Conservation (phyloP, 176 grass and related monocot genomes). For the Aegilops sharonensis region DNA sequence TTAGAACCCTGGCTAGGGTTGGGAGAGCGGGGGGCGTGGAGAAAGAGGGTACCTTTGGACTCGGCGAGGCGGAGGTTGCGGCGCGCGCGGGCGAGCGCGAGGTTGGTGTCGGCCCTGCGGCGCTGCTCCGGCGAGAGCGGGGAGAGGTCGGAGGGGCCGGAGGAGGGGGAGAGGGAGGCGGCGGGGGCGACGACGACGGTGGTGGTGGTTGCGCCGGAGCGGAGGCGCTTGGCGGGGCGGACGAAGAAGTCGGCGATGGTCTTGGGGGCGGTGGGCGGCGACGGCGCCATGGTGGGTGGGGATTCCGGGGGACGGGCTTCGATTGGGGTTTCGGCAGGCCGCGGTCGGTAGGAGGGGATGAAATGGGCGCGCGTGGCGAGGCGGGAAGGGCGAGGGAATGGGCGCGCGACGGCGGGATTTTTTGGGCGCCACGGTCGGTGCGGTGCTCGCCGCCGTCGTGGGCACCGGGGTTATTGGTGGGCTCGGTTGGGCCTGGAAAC, state of each 20-base stretch:
- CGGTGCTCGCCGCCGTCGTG: too few relatives aligned
- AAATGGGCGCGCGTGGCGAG: neutral
- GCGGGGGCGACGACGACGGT: conserved; percentile 35
- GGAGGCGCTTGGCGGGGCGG: conserved; percentile 78
- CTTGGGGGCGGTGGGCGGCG: conserved; percentile 53
- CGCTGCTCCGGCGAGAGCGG: conserved; percentile 59
- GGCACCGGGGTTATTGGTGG: too few relatives aligned
- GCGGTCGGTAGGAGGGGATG: too few relatives aligned
- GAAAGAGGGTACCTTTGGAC: conserved; percentile 62
- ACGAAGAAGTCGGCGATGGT: conserved; percentile 60
- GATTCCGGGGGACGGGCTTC: neutral
- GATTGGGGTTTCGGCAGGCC: neutral
- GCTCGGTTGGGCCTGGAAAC: too few relatives aligned
- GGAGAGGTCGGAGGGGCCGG: conserved; percentile 11
- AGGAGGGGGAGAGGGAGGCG: conserved; percentile 10
- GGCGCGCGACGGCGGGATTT: too few relatives aligned
- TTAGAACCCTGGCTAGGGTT: conserved; percentile 23
- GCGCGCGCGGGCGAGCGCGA: conserved; percentile 60
- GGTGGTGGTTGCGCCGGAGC: conserved; percentile 10
- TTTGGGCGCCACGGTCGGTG: too few relatives aligned
- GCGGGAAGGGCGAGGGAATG: too few relatives aligned
- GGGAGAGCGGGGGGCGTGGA: neutral
- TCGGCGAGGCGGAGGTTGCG: conserved; percentile 66
- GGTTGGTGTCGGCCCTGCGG: conserved; percentile 70
- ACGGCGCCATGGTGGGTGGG: conserved; percentile 15